These are phyloP conservation scores for Mercurialis annua DNA, from an alignment of 345 rosid species.

Conservation along the genomic window DNA sequence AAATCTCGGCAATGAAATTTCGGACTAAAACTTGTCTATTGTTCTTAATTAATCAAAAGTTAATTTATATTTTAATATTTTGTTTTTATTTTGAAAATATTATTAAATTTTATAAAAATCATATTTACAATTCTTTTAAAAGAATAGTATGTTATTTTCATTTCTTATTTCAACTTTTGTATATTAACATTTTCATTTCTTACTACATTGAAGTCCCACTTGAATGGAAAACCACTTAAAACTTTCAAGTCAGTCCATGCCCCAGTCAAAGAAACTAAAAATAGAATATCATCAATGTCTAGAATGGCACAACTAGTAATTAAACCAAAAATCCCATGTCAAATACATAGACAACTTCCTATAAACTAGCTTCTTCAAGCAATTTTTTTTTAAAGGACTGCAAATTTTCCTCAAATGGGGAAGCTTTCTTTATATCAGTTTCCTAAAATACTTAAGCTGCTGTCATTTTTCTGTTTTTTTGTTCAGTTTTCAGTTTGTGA, in stretches of 20 bases:
- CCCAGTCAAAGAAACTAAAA: background rate
- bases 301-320: constrained; percentile 7
- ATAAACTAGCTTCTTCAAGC: background rate
- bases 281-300: background rate
- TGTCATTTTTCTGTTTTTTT: constrained; percentile 3
- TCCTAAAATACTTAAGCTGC: background rate
- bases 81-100: no score
- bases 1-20: no score
- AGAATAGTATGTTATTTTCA: no score
- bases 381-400: background rate
- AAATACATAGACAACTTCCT: background rate
- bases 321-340: background rate
- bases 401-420: constrained; percentile 14
- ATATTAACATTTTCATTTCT: no score
- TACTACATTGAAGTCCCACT: background rate
- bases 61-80: no score
- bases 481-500: constrained; percentile 23
- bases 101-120: no score
- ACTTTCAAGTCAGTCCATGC: background rate
- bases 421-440: background rate
- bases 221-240: background rate
- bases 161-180: no score
- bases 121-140: no score
- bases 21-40: no score
- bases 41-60: no score